Base-by-base conservation (phyloP, 2,329 filamentous ascomycete species). In the Onygena corvina region DNA sequence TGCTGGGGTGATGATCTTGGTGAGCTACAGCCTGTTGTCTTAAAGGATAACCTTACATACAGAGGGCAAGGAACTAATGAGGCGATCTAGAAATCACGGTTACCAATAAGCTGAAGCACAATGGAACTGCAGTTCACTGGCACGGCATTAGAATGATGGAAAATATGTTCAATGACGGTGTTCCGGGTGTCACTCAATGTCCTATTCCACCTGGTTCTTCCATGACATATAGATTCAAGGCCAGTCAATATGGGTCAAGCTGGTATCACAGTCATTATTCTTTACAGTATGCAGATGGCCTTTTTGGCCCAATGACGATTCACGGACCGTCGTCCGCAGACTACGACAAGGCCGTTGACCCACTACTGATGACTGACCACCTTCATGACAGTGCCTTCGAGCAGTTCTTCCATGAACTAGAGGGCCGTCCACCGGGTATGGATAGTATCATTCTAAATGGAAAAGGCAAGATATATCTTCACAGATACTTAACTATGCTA, bases 301-400 rank as follows among this genome's bases (percentile, higher is more conserved):
- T 71, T 4, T 56, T 55, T 34, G 61, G 62, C 8, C 60, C 61
- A 6, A 56, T 64, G 35, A 53, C 61, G n/a, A 65, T 69, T 27
- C 60, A 69, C 47, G 67, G 66, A 1, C 67, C 67, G 6, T 60
- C 65, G 3, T 66, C 59, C 34, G 59, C 61, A 18, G 61, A 68
- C 34, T 69, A 68, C 38, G 65, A 69, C 42, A 58, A 59, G 2
- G 65, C 68, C 46, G 54, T 58, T 47, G 66, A 66, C 1, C 53
- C 60, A 1, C 50, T 69, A 2, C 53, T 67, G 27, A 54, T 69
- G 27, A 59, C 57, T 29, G 67, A 68, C 50, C 67, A 63, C 48
- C 48, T 55, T 14, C 54, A 4, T 54, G 14, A 27, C 11, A 53
- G 52, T 25, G 52, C 52, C 11, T 53, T 53, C 23, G 21, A 51